These are phyloP conservation scores for Trichoderma endophyticum DNA, from an alignment of 2,329 filamentous ascomycete genomes.

Conservation along the genomic window DNA sequence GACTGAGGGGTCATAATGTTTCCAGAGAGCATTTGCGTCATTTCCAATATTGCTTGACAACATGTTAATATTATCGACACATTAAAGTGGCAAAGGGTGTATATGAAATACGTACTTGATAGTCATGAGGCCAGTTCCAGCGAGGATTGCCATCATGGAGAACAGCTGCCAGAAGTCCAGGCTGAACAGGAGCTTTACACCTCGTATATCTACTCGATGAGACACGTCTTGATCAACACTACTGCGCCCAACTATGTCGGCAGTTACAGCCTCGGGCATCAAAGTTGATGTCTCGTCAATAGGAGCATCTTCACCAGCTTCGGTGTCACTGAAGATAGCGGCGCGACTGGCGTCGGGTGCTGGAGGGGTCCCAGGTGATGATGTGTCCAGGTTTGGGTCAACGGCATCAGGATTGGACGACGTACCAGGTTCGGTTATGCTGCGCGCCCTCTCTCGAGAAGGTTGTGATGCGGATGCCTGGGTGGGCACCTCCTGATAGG, in stretches of 20 bases:
- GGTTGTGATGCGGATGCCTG: conserved; percentile 22
- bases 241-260: conserved; percentile 52
- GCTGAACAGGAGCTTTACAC: conserved; percentile 67
- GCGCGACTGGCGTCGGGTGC: conserved; percentile 8
- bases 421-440: conserved; percentile 18
- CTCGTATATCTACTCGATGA: conserved; percentile 87
- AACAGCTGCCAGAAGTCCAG: conserved; percentile 91
- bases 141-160: conserved; percentile 80
- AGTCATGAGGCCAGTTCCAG: conserved; percentile 94
- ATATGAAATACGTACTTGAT: conserved; percentile 73
- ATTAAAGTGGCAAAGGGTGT: background rate
- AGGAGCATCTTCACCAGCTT: conserved; percentile 37
- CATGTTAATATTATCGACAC: background rate
- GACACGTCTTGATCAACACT: conserved; percentile 70
- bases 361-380: background rate
- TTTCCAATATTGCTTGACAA: conserved; percentile 83
- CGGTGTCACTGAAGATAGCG: background rate
- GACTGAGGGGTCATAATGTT: conserved; percentile 72
- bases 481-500: conserved; percentile 56
- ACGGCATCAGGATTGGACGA: background rate
- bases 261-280: conserved; percentile 60
- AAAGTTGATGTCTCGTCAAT: conserved; percentile 78
- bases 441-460: background rate
- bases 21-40: conserved; percentile 83
- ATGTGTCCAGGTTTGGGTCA: background rate